Evolutionary conservation across 2,329 filamentous ascomycete species (phyloP).

Genomic region (Blastomyces silverae): DNA sequence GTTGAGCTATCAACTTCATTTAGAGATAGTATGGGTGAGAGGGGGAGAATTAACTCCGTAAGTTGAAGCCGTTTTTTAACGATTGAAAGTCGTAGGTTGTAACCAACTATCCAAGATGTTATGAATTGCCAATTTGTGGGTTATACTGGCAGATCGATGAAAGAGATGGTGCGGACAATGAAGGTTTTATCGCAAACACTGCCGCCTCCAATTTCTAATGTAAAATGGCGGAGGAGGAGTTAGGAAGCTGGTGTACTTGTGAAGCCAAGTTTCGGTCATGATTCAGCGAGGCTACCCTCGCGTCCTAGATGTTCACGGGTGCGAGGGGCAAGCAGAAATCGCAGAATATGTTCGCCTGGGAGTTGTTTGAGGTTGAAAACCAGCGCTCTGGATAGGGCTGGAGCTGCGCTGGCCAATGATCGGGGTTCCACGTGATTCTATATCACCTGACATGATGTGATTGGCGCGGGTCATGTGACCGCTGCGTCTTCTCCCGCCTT

Average conservation of each 20-base stretch:
- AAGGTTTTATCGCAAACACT: neutral
- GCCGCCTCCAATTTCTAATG: too few species aligned
- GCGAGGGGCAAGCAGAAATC: too few species aligned
- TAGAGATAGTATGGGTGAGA: neutral
- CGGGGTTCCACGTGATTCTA: neutral
- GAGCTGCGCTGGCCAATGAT: too few species aligned
- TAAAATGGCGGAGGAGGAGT: too few species aligned
- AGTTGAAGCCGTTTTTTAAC: neutral
- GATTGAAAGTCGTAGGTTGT: neutral
- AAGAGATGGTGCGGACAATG: neutral
- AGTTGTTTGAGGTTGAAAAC: too few species aligned
- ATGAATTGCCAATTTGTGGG: neutral
- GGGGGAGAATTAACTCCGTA: neutral
- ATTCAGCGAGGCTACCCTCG: too few species aligned
- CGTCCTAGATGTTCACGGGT: too few species aligned
- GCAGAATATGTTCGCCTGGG: too few species aligned
- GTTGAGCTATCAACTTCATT: neutral
- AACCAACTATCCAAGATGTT: neutral
- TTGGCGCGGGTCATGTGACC: constrained; percentile 15
- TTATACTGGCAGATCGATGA: neutral
- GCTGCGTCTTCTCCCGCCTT: constrained; percentile 28
- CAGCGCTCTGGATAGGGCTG: too few species aligned
- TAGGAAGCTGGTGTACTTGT: too few species aligned
- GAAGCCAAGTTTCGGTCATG: too few species aligned
- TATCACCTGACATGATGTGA: constrained; percentile 15